A percentile compares a stretch with the other conserved stretches of the same genome.
These are phyloP conservation scores for Thalassiosira profunda DNA, from an alignment of 108 stramenopile species.

Conservation along the genomic window DNA sequence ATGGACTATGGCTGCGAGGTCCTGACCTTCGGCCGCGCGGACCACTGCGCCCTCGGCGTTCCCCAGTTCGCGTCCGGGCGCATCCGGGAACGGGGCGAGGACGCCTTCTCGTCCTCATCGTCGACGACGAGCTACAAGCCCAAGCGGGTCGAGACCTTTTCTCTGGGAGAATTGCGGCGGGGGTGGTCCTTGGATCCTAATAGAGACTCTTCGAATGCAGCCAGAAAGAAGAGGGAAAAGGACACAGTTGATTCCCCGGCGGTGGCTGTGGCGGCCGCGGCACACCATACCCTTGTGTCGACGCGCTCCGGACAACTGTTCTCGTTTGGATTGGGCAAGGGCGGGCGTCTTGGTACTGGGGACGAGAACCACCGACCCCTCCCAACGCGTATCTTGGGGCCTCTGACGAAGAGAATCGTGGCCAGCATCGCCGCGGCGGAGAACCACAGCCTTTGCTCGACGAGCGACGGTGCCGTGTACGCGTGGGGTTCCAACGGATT, in stretches of 20 bases:
- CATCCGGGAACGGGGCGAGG: conserved; percentile 5
- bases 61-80: conserved; percentile 30
- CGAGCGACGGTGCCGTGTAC: conserved; percentile 64
- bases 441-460: conserved; percentile 81
- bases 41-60: conserved; percentile 81
- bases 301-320: conserved; percentile 72
- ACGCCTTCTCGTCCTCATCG: background rate
- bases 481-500: conserved; percentile 88
- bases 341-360: conserved; percentile 79
- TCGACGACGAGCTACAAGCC: conserved; percentile 22
- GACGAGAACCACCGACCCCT: conserved; percentile 67
- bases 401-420: conserved; percentile 61
- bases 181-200: too few species aligned
- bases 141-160: conserved; percentile 46
- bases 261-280: conserved; percentile 69
- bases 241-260: conserved; percentile 59
- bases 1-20: conserved; percentile 77
- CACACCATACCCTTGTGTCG: conserved; percentile 81
- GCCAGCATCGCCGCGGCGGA: conserved; percentile 79
- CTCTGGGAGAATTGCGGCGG: conserved; percentile 37
- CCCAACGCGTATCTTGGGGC: conserved; percentile 69
- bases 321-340: conserved; percentile 83
- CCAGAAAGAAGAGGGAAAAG: background rate
- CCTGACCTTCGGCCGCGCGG: conserved; percentile 76
- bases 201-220: background rate